These are phyloP conservation scores for Entomortierella parvispora DNA, from an alignment of 192 early-diverging fungal genomes.

Conservation along the genomic window DNA sequence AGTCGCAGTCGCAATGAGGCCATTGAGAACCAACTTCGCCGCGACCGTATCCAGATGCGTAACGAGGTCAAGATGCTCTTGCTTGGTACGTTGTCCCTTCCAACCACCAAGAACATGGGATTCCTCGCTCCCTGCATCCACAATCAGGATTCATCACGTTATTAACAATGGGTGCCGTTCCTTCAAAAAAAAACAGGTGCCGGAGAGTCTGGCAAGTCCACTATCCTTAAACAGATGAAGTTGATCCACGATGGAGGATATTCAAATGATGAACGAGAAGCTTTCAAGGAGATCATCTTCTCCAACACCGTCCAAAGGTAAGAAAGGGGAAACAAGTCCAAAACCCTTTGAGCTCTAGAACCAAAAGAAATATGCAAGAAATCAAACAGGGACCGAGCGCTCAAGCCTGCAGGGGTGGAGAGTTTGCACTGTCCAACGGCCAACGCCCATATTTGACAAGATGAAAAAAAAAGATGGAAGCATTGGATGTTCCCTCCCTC, in stretches of 20 bases:
- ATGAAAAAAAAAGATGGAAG: too few relatives aligned
- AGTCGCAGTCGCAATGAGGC: slow-evolving; percentile 87
- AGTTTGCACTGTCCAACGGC: too few relatives aligned
- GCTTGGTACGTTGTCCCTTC: slow-evolving; percentile 65
- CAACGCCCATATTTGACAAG: too few relatives aligned
- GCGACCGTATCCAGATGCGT: slow-evolving; percentile 80
- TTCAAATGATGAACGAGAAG: slow-evolving; percentile 87
- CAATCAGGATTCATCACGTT: background rate
- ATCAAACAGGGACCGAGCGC: background rate
- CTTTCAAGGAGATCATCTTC: slow-evolving; percentile 96
- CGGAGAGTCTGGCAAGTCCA: slow-evolving; percentile 97
- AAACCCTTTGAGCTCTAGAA: background rate
- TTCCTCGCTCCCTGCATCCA: background rate
- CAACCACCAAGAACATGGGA: background rate
- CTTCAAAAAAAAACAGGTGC: slow-evolving; percentile 65
- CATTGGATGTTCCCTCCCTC: background rate
- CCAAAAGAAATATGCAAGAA: background rate
- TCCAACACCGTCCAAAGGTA: slow-evolving; percentile 91
- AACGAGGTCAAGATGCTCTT: slow-evolving; percentile 98
- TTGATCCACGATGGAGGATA: slow-evolving; percentile 97
- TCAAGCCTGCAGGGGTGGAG: too few relatives aligned
- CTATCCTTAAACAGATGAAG: slow-evolving; percentile 98
- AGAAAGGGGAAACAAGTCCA: background rate
- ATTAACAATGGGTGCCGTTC: background rate
- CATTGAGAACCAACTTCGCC: slow-evolving; percentile 89